Base-by-base conservation (phyloP, 148 eudicot genomes). In the Chenopodium album region DNA sequence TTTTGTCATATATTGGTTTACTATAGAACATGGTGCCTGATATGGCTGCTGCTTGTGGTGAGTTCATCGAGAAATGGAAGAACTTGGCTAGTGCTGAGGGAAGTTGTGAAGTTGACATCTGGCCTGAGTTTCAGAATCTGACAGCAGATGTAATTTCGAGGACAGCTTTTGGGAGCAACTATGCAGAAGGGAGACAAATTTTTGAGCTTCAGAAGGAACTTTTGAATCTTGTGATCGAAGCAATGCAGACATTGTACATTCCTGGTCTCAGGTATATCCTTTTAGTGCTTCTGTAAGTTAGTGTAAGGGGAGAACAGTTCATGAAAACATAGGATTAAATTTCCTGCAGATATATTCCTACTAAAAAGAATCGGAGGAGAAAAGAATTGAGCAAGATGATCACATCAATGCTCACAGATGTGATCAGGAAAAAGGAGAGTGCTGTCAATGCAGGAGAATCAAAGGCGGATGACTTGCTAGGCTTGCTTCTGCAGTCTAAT, bases 141-240 rank as follows among this genome's bases (percentile, higher is more conserved):
- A 84, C 90, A 1, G 88, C 86, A 6, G 94, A 91, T 79, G 78
- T 87, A 8, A 89, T 91, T 64, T 91, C 94, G 17, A 82, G 87
- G 59, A 81, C 90, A 28, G 89, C 87, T 11, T 90, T 90, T 84
- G 92, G 92, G 63, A 91, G 90, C 83, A 86, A 69, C 85, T 91
- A 71, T 66, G 88, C 86, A 85, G 85, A 87, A 82, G 92, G 94
- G 26, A 87, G 75, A 67, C 80, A 84, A 74, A 85, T 91, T 68
- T 87, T 91, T 48, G 52, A 81, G 80, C 88, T 90, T 59, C 92
- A 90, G 68, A 87, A 88, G 65, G 91, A 90, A 80, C 85, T 87
- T 29, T 82, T 78, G 48, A 84, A 80, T 66, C 86, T 91, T 9
- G 92, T 86, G 26, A 64, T 91, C 17, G 89, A 90, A 80, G 84